Percentiles rank a stretch among this genome's conserved stretches.
Evolutionary conservation across 208 protist species (phyloP).

Genomic region (Wallacemonas sp.): DNA sequence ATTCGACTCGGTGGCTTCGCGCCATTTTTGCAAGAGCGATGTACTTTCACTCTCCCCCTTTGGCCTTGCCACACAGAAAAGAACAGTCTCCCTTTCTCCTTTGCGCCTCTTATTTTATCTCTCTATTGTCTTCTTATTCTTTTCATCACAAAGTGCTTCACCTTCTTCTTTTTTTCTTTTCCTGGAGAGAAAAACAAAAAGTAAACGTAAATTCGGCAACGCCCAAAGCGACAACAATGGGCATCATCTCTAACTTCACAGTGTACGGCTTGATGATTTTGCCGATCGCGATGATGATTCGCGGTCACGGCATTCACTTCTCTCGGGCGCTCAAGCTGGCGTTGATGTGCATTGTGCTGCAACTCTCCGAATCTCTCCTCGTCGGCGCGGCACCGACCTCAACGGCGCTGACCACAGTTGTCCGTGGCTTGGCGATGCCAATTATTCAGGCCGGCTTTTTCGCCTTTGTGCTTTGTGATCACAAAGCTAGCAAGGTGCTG

Average conservation of each 20-base stretch:
- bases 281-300: constrained; percentile 57
- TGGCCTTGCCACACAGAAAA: background rate
- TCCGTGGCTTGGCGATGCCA: constrained; percentile 44
- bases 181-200: constrained; percentile 9
- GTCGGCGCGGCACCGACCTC: constrained; percentile 25
- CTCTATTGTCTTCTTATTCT: no score
- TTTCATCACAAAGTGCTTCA: background rate
- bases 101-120: no score
- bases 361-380: constrained; percentile 62
- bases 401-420: constrained; percentile 9
- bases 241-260: constrained; percentile 60
- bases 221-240: constrained; percentile 34
- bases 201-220: no score
- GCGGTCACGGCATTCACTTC: constrained; percentile 60
- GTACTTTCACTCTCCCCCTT: no score
- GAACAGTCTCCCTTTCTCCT: no score
- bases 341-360: constrained; percentile 34
- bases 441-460: constrained; percentile 50
- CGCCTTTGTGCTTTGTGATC: constrained; percentile 52
- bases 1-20: no score
- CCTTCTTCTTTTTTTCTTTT: background rate
- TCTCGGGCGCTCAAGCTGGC: constrained; percentile 33
- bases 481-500: constrained; percentile 51
- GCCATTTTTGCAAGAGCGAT: no score
- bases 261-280: constrained; percentile 78